These are phyloP conservation scores for Hymenoscyphus linearis DNA, from an alignment of 2,329 filamentous ascomycete species.

Conservation along the genomic window DNA sequence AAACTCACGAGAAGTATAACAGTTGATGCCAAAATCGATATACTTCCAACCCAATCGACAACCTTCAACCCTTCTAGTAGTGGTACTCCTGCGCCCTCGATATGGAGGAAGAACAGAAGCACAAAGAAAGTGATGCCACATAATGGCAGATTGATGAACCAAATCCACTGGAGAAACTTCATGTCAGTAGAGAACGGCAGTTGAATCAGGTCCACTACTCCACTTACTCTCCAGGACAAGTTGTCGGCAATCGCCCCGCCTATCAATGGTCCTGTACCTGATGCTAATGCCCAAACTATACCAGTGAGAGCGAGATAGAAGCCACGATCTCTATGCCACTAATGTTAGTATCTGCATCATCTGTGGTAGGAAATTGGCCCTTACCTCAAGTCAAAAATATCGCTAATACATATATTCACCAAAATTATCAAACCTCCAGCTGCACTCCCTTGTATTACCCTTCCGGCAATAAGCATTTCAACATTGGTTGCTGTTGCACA, in stretches of 20 bases:
- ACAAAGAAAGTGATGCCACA: constrained; percentile 42
- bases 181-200: neutral
- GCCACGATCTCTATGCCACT: constrained; percentile 29
- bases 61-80: constrained; percentile 53
- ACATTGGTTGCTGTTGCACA: constrained; percentile 61
- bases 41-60: constrained; percentile 52
- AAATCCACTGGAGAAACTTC: constrained; percentile 41
- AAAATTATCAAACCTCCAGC: neutral
- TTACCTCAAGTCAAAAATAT: neutral
- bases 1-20: constrained; percentile 80
- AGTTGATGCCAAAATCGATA: constrained; percentile 64
- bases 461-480: constrained; percentile 48
- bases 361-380: neutral
- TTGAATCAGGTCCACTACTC: neutral
- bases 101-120: constrained; percentile 54
- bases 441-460: neutral
- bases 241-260: constrained; percentile 55
- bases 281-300: constrained; percentile 56
- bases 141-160: constrained; percentile 49
- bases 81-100: constrained; percentile 55
- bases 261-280: constrained; percentile 55
- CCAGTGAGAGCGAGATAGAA: constrained; percentile 57
- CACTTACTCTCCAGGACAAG: constrained; percentile 45
- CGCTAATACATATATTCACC: constrained; percentile 2
- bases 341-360: neutral